A percentile compares a stretch with the other conserved stretches of the same genome.
Evolutionary conservation across 1,284 basidiomycete genomes (phyloP).

Genomic region (Prillingera fragicola): DNA sequence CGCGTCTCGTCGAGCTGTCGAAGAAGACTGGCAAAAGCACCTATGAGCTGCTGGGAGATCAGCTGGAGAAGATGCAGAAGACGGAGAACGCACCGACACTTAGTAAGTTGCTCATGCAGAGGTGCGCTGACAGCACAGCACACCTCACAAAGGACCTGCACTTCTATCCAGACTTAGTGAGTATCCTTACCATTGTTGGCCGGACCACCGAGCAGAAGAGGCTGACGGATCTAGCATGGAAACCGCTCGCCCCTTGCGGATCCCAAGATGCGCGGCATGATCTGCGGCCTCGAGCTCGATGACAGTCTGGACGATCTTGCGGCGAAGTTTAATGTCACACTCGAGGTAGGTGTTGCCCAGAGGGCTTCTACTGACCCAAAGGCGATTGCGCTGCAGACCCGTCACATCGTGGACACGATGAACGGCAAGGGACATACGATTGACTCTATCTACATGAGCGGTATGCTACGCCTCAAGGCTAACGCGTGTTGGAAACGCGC

Average conservation of each 20-base stretch:
- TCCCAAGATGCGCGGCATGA: slow-evolving; percentile 82
- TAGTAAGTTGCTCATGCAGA: slow-evolving; percentile 38
- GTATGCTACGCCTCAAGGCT: slow-evolving; percentile 28
- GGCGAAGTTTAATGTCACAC: slow-evolving; percentile 81
- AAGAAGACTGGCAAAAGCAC: slow-evolving; percentile 48
- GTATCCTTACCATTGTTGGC: slow-evolving; percentile 22
- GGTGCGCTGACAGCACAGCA: slow-evolving; percentile 45
- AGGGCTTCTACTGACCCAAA: slow-evolving; percentile 13
- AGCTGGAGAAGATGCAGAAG: slow-evolving; percentile 62
- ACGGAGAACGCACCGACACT: slow-evolving; percentile 59
- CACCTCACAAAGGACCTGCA: slow-evolving; percentile 86
- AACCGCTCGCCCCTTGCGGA: slow-evolving; percentile 96
- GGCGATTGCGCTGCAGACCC: slow-evolving; percentile 89
- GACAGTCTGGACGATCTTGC: slow-evolving; percentile 74
- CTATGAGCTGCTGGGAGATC: slow-evolving; percentile 63
- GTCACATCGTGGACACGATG: slow-evolving; percentile 90
- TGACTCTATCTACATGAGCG: slow-evolving; percentile 75
- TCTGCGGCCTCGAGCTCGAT: slow-evolving; percentile 81
- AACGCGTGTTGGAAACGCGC: not conserved
- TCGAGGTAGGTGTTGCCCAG: slow-evolving; percentile 55
- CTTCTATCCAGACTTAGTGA: slow-evolving; percentile 83
- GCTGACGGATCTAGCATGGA: slow-evolving; percentile 51
- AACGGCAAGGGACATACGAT: slow-evolving; percentile 81
- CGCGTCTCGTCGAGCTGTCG: slow-evolving; percentile 59
- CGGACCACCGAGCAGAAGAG: too few species aligned